These are phyloP conservation scores for Colletotrichum lindemuthianum DNA, from an alignment of 2,329 filamentous ascomycete genomes.

Conservation along the genomic window DNA sequence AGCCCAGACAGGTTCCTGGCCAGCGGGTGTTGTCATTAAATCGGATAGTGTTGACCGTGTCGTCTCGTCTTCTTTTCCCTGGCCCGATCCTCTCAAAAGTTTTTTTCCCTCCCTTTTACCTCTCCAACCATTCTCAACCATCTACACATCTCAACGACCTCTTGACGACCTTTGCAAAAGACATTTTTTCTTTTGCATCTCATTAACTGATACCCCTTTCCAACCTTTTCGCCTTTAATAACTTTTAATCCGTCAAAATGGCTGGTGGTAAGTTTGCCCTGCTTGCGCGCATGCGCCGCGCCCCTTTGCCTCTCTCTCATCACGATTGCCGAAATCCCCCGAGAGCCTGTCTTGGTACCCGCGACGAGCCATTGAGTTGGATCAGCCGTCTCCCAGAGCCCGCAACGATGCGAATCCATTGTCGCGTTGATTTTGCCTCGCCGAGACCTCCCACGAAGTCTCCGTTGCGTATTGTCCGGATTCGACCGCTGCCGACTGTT, in stretches of 20 bases:
- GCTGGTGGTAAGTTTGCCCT: conserved; percentile 54
- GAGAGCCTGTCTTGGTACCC: not conserved
- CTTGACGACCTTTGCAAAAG: conserved; percentile 37
- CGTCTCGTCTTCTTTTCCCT: conserved; percentile 41
- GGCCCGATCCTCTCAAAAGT: conserved; percentile 38
- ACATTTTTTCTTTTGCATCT: conserved; percentile 35
- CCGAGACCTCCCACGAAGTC: not conserved
- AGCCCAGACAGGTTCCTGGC: conserved; percentile 15
- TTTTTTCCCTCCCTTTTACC: conserved; percentile 31
- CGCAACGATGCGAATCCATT: conserved; percentile 1
- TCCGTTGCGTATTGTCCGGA: not conserved
- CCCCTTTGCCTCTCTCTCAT: conserved; percentile 2
- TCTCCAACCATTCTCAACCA: conserved; percentile 8
- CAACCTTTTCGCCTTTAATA: conserved; percentile 31
- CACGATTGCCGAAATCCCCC: conserved; percentile 26
- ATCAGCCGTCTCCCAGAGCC: not conserved
- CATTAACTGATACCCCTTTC: conserved; percentile 40
- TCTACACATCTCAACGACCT: conserved; percentile 26
- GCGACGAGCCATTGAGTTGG: conserved; percentile 30
- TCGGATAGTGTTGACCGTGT: conserved; percentile 43
- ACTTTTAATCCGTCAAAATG: conserved; percentile 47
- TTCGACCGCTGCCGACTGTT: no score
- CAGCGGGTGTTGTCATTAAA: conserved; percentile 52
- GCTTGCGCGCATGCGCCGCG: not conserved
- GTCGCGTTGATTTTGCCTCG: not conserved